Evolutionary conservation across 108 stramenopile genomes (phyloP), one percentile per base, ranked within the genome.

Genomic region (Bacterosira constricta): DNA sequence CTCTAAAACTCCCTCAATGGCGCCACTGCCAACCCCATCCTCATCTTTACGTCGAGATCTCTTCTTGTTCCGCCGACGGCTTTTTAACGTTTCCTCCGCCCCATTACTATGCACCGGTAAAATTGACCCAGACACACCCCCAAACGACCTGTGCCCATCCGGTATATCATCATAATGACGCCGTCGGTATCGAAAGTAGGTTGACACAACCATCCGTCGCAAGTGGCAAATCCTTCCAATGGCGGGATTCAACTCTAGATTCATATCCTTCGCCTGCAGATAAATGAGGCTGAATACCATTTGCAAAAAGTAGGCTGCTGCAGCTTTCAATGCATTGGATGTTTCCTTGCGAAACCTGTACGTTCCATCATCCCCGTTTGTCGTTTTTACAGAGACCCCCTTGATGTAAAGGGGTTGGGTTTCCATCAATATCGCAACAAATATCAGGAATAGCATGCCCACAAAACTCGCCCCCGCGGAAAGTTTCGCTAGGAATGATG

Each of bases 101-200:
- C 21, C 42, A 32, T 49, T 38, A 56, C 47, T 61, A 17, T 59
- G 66, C 1, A 66, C 41, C 15, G 65, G 73, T 18, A 77, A 38
- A 1, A 49, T 37, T 21, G 56, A 12, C 2, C 27, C 21, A 30
- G 26, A 21, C 23, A 13, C 31, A 29, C 44, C 51, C 25, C 71
- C 46, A 29, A 29, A 63, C 27, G 54, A 55, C 11, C 30, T 29
- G 12, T 38, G 23, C 8, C 29, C 20, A 35, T 80, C 79, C 2
- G 79, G 79, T 41, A 80, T 80, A 39, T 59, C 68, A 29, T 75
- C 69, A 41, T 80, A 80, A 63, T 80, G 73, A 15, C 79, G 69
- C 32, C 73, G 59, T 26, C 79, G 55, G 53, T 69, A 80, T 7
- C 74, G 73, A 56, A 53, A 69, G 41, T 80, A 80, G 6, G 79